phyloP scores from a whole-genome alignment of 2,329 filamentous ascomycete species.

The Tolypocladium sp. region DNA sequence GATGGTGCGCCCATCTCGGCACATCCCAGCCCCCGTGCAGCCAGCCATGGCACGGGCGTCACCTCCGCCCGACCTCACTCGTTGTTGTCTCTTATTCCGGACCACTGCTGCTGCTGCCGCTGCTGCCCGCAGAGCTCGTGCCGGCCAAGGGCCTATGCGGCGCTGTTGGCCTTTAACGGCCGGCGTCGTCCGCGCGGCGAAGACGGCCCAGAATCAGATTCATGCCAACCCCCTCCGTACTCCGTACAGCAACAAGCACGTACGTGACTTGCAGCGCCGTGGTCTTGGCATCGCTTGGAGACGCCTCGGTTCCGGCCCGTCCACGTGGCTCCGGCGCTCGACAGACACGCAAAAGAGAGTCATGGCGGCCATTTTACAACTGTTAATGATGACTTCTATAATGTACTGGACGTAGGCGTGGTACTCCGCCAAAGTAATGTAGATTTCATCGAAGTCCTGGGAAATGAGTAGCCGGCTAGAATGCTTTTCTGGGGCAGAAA shows the following conservation, averaged over 20 bases:
- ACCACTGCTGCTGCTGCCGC: background rate
- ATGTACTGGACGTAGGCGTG: too few relatives aligned
- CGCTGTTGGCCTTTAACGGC: background rate
- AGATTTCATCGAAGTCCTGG: too few relatives aligned
- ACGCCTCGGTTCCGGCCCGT: background rate
- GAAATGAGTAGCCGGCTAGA: too few relatives aligned
- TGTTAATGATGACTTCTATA: background rate
- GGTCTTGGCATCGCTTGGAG: background rate
- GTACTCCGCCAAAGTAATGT: too few relatives aligned
- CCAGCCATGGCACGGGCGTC: background rate
- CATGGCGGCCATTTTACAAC: background rate
- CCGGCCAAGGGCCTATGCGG: background rate
- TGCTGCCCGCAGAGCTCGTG: too few relatives aligned
- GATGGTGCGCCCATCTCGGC: background rate
- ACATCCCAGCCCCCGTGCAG: background rate
- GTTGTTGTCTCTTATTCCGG: background rate
- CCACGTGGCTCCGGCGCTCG: background rate
- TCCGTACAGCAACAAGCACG: background rate
- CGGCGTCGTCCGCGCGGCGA: background rate
- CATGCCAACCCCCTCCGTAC: background rate
- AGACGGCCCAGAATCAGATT: background rate
- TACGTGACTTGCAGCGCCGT: background rate
- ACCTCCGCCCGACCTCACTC: background rate
- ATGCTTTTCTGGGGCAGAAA: too few relatives aligned
- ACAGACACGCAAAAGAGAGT: background rate